Conservation (phyloP, 1,284 basidiomycete species). For the Ustilago sp. region DNA sequence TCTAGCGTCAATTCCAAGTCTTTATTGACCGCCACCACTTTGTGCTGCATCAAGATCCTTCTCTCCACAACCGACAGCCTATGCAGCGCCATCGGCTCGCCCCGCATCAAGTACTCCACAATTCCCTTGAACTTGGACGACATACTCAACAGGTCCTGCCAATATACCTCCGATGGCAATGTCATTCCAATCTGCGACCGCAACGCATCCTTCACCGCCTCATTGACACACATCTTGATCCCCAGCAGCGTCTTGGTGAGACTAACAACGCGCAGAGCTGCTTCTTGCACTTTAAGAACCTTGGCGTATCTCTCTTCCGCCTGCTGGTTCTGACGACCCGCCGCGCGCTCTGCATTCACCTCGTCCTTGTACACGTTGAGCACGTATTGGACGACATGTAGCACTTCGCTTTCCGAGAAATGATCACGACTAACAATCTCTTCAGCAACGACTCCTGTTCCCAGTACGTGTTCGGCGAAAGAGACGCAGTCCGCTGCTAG, state of each 20-base stretch:
- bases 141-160: constrained; percentile 19
- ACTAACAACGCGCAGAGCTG: constrained; percentile 8
- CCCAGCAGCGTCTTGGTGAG: constrained; percentile 20
- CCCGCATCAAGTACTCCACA: constrained; percentile 4
- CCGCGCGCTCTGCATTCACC: constrained; percentile 6
- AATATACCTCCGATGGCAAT: constrained; percentile 4
- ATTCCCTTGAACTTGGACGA: constrained; percentile 4
- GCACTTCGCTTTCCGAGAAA: constrained; percentile 31
- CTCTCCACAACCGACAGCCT: constrained; percentile 7
- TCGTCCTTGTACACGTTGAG: constrained; percentile 15
- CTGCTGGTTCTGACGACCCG: neutral
- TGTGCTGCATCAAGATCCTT: constrained; percentile 8
- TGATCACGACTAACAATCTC: constrained; percentile 2
- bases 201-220: constrained; percentile 10
- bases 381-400: constrained; percentile 24
- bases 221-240: constrained; percentile 24
- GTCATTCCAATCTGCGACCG: neutral
- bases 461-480: constrained; percentile 36
- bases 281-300: constrained; percentile 10
- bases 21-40: constrained; percentile 17
- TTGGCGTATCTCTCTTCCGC: constrained; percentile 15
- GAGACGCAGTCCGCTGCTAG: constrained; percentile 38
- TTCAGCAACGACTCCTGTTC: constrained; percentile 9
- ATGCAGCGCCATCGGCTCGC: neutral
- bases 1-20: constrained; percentile 29